A percentile compares a stretch with the other conserved stretches of the same genome.
Conservation (phyloP, 2,329 filamentous ascomycete species). For the Venturia pyrina region DNA sequence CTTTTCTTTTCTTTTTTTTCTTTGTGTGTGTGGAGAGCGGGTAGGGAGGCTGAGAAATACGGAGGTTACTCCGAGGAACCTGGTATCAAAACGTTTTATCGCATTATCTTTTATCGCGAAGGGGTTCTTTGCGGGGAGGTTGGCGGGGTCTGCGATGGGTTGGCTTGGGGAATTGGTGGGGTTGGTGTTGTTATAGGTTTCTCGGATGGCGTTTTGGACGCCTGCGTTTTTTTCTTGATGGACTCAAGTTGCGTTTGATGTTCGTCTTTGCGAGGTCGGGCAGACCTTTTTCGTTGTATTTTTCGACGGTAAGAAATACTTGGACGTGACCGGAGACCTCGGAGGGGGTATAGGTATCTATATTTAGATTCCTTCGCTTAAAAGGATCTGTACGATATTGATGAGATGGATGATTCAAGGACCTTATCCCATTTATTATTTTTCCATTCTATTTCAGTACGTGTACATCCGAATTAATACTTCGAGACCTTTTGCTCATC, state of each 20-base stretch:
- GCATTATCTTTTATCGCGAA: neutral
- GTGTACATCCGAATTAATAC: too few species aligned
- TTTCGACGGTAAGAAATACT: neutral
- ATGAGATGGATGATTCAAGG: too few species aligned
- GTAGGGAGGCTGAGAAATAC: too few species aligned
- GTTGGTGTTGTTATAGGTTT: neutral
- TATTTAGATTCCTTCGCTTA: too few species aligned
- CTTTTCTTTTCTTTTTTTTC: too few species aligned
- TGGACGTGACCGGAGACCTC: neutral
- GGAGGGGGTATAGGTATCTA: too few species aligned
- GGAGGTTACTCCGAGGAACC: too few species aligned
- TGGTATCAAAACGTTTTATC: neutral
- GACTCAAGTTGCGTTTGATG: neutral
- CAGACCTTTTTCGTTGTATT: neutral
- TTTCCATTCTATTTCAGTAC: too few species aligned
- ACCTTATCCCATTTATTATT: too few species aligned
- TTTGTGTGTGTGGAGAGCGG: too few species aligned
- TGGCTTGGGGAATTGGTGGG: neutral
- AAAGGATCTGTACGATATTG: too few species aligned
- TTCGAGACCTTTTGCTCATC: neutral
- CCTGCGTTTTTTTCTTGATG: neutral
- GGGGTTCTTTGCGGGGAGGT: neutral
- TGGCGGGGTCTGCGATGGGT: neutral
- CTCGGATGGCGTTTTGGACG: neutral
- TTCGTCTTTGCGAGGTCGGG: neutral